Evolutionary conservation across 306 rosid genomes (phyloP).

Genomic region (Trifolium subterraneum): DNA sequence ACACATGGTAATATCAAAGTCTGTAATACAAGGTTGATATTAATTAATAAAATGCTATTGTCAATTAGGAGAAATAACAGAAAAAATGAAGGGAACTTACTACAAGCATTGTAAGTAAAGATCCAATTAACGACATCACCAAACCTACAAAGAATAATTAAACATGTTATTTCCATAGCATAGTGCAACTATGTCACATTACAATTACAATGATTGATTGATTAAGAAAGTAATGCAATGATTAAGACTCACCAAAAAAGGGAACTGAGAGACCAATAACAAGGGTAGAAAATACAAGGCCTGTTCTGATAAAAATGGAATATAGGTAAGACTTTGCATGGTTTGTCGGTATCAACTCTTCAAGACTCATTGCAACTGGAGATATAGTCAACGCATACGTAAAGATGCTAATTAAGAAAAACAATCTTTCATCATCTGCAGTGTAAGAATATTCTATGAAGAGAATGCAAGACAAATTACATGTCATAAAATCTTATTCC

Average conservation of each 20-base stretch:
- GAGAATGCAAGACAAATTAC: constrained; percentile 15
- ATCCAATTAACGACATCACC: constrained; percentile 92
- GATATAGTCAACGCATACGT: constrained; percentile 96
- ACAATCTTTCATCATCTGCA: constrained; percentile 24
- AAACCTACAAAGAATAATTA: constrained; percentile 59
- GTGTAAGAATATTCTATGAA: constrained; percentile 4
- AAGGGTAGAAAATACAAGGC: constrained; percentile 80
- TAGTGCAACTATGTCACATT: constrained; percentile 14
- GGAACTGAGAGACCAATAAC: constrained; percentile 81
- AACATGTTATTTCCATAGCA: constrained; percentile 14
- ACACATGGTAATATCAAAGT: constrained; percentile 92
- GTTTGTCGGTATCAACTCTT: constrained; percentile 88
- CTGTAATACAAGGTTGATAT: constrained; percentile 53
- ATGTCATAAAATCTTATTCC: constrained; percentile 13
- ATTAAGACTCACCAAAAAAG: constrained; percentile 77
- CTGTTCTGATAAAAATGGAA: constrained; percentile 79
- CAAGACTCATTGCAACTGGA: constrained; percentile 96
- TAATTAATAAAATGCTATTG: constrained; percentile 14
- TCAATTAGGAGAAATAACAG: constrained; percentile 21
- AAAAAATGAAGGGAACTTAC: constrained; percentile 58
- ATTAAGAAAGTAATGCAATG: constrained; percentile 20
- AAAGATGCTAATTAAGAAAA: constrained; percentile 63
- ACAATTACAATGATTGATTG: not conserved
- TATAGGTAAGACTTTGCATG: constrained; percentile 67
- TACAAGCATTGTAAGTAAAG: constrained; percentile 92